Base-by-base conservation (phyloP, 2,329 filamentous ascomycete species). In the Penicillium janthinellum region DNA sequence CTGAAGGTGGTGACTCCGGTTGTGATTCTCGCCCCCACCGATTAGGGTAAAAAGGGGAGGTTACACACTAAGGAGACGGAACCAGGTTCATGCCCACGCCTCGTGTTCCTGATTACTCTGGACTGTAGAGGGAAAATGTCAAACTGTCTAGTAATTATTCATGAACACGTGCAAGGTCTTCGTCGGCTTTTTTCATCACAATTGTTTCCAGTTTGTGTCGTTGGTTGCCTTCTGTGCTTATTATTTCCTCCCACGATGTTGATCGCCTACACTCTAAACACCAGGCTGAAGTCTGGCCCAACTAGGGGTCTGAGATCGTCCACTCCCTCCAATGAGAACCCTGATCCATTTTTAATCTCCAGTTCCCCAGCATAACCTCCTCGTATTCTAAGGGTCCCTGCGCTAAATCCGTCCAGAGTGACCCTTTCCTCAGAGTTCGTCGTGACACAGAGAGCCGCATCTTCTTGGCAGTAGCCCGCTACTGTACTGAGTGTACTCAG, bases 181-280 rank as follows among this genome's bases (percentile, higher is more conserved):
- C 4, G 15, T 39, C 15, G 15, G 14, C 14, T 15, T 5, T 15
- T 22, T 22, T 7, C 20, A 12, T 48, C 44, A 8, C 12, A 11
- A 49, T 17, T 35, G 47, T 31, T 17, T 12, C 11, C 17, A 35
- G 25, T 6, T 20, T 35, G 15, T 17, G 28, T 17, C 28, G 6
- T 31, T 31, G 28, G 28, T 31, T 31, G 28, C 6, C 28, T 31
- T 8, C 28, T 31, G 5, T 31, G 28, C 28, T 5, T 31, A 31
- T 31, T 7, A 31, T 31, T 31, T 31, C 28, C 28, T 31, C 7
- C 28, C 28, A 25, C 15, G 28, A 50, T 37, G 35, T 51, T 25
- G 48, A 51, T 50, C 48, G 48, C 17, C n/a, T 50, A 3, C 31
- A 50, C 48, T 51, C 17, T 25, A 51, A 51, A 25, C 48, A 51